Evolutionary conservation across 192 early-diverging fungal genomes (phyloP).

Genomic region (Dimargaris cristalligena): DNA sequence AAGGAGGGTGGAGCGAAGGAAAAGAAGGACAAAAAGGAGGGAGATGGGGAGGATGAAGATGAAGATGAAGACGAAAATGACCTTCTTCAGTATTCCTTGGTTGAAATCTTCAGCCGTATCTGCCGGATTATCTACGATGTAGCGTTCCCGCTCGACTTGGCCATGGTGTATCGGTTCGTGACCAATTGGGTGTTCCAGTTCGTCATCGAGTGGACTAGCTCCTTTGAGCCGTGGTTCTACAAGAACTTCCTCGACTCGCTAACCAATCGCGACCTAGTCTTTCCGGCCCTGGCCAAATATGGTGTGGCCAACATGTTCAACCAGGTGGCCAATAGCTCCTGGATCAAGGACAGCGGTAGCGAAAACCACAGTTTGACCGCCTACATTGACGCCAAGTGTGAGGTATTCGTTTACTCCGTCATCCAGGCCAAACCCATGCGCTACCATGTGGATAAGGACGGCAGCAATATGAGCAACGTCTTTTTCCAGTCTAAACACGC

Average conservation of each 20-base stretch:
- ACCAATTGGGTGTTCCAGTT: neutral
- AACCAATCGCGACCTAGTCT: neutral
- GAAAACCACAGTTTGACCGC: neutral
- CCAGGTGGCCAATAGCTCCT: conserved; percentile 24
- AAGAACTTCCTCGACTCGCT: neutral
- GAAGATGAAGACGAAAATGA: too few relatives aligned
- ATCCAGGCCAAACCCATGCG: neutral
- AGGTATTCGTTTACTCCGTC: neutral
- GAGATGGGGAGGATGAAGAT: too few relatives aligned
- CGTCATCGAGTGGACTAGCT: neutral
- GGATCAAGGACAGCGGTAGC: neutral
- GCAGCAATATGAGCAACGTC: too few relatives aligned
- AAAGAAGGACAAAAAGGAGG: too few relatives aligned
- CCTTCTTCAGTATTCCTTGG: too few relatives aligned
- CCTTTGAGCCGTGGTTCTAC: neutral
- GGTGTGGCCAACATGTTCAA: conserved; percentile 34
- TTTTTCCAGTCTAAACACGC: too few relatives aligned
- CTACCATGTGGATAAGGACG: neutral
- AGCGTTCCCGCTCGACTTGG: neutral
- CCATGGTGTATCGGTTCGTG: neutral
- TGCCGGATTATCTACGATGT: conserved; percentile 23
- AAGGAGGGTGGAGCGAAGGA: too few relatives aligned
- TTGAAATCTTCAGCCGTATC: conserved; percentile 33
- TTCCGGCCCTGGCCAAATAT: neutral
- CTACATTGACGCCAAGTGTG: neutral